Evolutionary conservation across 192 early-diverging fungal genomes (phyloP).

Genomic region (Coemansia sp.): DNA sequence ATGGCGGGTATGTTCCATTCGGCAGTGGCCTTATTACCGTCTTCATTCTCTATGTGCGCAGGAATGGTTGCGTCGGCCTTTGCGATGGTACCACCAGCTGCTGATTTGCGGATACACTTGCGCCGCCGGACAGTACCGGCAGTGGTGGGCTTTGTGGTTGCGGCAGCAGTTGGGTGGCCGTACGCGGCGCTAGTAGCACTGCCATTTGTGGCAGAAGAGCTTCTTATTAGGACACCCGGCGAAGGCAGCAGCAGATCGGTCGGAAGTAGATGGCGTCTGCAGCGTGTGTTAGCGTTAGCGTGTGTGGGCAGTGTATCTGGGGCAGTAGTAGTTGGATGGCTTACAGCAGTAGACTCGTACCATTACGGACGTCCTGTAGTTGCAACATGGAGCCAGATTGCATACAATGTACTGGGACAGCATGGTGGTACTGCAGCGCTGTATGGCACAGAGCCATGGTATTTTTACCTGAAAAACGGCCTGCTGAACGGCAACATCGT

Average conservation of each 20-base stretch:
- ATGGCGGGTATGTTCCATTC: constrained; percentile 89
- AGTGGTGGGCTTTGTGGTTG: constrained; percentile 63
- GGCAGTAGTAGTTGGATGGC: constrained; percentile 42
- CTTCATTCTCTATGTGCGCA: constrained; percentile 90
- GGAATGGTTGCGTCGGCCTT: constrained; percentile 72
- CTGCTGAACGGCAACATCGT: constrained; percentile 87
- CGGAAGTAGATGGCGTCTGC: constrained; percentile 2
- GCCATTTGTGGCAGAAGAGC: constrained; percentile 75
- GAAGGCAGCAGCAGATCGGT: no score
- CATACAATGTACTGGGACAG: constrained; percentile 85
- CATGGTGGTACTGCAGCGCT: constrained; percentile 66
- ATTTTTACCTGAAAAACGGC: constrained; percentile 89
- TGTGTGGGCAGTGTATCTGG: constrained; percentile 30
- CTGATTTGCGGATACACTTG: constrained; percentile 19
- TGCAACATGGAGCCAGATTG: constrained; percentile 84
- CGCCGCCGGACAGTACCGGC: constrained; percentile 55
- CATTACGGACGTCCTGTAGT: constrained; percentile 72
- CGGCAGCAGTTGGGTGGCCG: constrained; percentile 81
- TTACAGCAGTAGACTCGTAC: constrained; percentile 69
- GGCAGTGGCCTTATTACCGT: constrained; percentile 80
- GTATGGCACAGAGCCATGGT: constrained; percentile 91
- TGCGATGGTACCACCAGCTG: constrained; percentile 59
- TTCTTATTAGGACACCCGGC: constrained; percentile 52
- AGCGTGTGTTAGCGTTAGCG: constrained; percentile 5
- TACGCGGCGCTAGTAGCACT: constrained; percentile 74